Base-by-base conservation (phyloP, 768 basidiomycete genomes). In the Dendrothele bispora region DNA sequence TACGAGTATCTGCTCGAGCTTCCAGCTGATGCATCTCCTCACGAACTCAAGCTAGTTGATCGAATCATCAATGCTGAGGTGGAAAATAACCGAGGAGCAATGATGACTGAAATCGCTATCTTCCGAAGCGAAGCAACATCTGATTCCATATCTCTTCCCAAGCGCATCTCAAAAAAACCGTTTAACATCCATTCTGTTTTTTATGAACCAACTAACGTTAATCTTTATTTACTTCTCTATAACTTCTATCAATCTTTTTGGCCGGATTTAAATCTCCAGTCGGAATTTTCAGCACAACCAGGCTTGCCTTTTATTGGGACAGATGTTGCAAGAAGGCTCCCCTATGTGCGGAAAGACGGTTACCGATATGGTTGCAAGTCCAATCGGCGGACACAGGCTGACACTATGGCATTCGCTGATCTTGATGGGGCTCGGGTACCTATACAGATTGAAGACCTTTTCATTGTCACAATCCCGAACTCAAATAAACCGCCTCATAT, bases 71-170 rank as follows among this genome's bases (percentile, higher is more conserved):
- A 52, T 27, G 35, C 40, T 2, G 54, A 62, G 45, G 53, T 32
- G 7, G 39, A 40, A 41, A 24, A 50, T 32, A 2, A 49, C 15
- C 22, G 57, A 15, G 56, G 58, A 4, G 42, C 51, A 4, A 58
- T 59, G 51, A 58, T 59, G 56, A 55, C 48, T 1, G 44, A 61
- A 20, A 55, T 59, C 26, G 60, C 55, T 1, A 55, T 57, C 6
- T 58, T 56, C 29, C 53, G 39, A 28, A 54, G 57, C 41, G 57
- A 56, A 24, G 54, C 51, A 22, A 38, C 47, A 46, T 25, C 20
- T 17, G 43, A 30, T 17, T 45, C 40, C 37, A 29, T 17, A 24
- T 28, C 14, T 8, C 25, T 43, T 26, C 44, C 44, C 11, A 46
- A 46, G 22, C 30, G 34, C 10, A 37, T 46, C 35, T 20, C 28